Evolutionary conservation across 352 stramenopile genomes (phyloP).

Genomic region (Phytopythium cucurbitacearum): DNA sequence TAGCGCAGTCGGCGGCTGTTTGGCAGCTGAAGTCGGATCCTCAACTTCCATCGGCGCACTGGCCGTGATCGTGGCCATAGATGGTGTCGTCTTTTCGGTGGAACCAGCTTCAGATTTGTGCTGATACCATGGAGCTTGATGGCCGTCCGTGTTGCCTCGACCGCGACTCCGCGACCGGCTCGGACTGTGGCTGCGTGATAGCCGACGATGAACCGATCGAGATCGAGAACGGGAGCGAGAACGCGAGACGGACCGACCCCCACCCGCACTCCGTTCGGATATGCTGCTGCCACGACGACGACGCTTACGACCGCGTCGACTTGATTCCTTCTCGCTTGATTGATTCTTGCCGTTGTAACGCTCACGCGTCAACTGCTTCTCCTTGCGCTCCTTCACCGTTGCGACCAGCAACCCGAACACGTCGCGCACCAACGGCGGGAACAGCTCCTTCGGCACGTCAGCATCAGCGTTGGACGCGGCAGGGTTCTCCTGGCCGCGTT

Average conservation of each 20-base stretch:
- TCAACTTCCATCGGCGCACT: slow-evolving; percentile 7
- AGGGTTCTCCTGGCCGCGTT: slow-evolving; percentile 10
- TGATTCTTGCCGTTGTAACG: slow-evolving; percentile 8
- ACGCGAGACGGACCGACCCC: slow-evolving; percentile 18
- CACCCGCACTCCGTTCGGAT: too few species aligned
- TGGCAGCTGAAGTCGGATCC: slow-evolving; percentile 11
- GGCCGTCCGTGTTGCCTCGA: slow-evolving; percentile 1
- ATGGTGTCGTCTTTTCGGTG: slow-evolving; percentile 10
- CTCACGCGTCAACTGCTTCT: slow-evolving; percentile 16
- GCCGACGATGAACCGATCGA: slow-evolving; percentile 10
- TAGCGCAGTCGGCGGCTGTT: slow-evolving; percentile 13
- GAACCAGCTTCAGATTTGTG: too few species aligned
- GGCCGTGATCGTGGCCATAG: slow-evolving; percentile 11
- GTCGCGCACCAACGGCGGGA: slow-evolving; percentile 30
- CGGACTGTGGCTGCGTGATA: slow-evolving; percentile 23
- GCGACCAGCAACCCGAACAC: slow-evolving; percentile 42
- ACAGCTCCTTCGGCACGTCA: slow-evolving; percentile 11
- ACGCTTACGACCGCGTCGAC: slow-evolving; percentile 22
- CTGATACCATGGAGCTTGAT: slow-evolving; percentile 1
- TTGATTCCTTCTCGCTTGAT: slow-evolving; percentile 10
- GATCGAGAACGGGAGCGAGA: slow-evolving; percentile 27
- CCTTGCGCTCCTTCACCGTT: slow-evolving; percentile 31
- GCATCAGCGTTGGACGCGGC: neutral
- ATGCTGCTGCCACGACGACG: slow-evolving; percentile 20
- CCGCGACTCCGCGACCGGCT: slow-evolving; percentile 21